phyloP scores from a whole-genome alignment of 2,329 filamentous ascomycete genomes.

The Didymella exigua region DNA sequence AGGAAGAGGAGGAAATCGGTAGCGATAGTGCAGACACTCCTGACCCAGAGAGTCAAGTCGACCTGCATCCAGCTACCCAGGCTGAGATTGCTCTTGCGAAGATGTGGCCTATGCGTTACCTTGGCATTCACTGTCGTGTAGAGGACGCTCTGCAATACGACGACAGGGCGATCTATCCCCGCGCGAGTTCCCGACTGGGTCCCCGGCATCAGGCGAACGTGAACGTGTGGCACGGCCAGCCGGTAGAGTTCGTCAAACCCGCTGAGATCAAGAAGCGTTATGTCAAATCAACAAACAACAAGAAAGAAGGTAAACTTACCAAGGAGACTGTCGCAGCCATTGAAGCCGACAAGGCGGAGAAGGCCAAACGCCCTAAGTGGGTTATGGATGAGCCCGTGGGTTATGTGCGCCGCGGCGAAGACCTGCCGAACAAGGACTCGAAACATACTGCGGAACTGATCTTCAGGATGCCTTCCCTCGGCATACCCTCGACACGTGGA shows the following conservation, averaged over 20 bases:
- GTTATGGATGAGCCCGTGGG: slow-evolving; percentile 88
- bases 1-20: slow-evolving; percentile 70
- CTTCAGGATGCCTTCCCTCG: slow-evolving; percentile 73
- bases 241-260: slow-evolving; percentile 89
- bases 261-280: slow-evolving; percentile 82
- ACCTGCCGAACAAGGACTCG: slow-evolving; percentile 73
- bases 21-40: slow-evolving; percentile 66
- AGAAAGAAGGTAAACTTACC: slow-evolving; percentile 76
- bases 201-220: slow-evolving; percentile 90
- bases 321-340: slow-evolving; percentile 80
- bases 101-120: slow-evolving; percentile 94
- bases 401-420: slow-evolving; percentile 83
- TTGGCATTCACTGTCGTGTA: slow-evolving; percentile 92
- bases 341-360: slow-evolving; percentile 79
- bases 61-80: slow-evolving; percentile 70
- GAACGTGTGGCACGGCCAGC: slow-evolving; percentile 80
- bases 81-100: slow-evolving; percentile 92
- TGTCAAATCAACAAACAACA: slow-evolving; percentile 65
- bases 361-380: slow-evolving; percentile 87
- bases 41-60: slow-evolving; percentile 58
- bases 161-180: slow-evolving; percentile 89
- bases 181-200: slow-evolving; percentile 89
- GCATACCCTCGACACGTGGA: slow-evolving; percentile 54
- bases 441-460: slow-evolving; percentile 75
- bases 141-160: slow-evolving; percentile 97